Base-by-base conservation (phyloP, 176 grass and related monocot genomes). In the Oryza nivara region DNA sequence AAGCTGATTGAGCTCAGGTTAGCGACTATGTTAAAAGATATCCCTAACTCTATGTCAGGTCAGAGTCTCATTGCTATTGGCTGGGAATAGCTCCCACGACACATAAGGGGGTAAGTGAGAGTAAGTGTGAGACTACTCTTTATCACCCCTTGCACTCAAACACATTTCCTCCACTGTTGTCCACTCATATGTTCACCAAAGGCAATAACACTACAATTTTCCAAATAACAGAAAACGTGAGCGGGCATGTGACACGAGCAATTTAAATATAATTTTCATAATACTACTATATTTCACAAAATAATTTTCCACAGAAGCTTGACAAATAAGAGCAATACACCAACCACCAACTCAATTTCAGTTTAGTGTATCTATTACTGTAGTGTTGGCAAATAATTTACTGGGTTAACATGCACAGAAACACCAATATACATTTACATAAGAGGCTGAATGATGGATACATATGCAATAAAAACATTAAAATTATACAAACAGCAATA, bases 151-250 rank as follows among this genome's bases (percentile, higher is more conserved):
- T 63, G n/a, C 9, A 10, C n/a, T 63, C n/a, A 63, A 63, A 63
- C 7, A 63, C 19, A 63, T 63, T 63, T 63, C n/a, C n/a, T 63
- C n/a, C 20, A 22, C 19, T 11, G 2, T 63, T 63, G 20, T 63
- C 58, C 58, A 63, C 58, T 63, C 56, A 60, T n/a, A 60, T n/a
- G 56, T 60, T 60, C 58, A 63, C 58, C n/a, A 63, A 61, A 63
- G 58, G n/a, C n/a, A 17, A 56, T 20, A n/a, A 3, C n/a, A 63
- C 3, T 63, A 23, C 58, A 63, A 0, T 23, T 23, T 23, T 23
- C 20, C 20, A 63, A 63, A 63, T 63, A 61, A 63, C 58, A 23
- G n/a, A 63, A 22, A 19, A 58, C 11, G 19, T 58, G 52, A 58
- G 5, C 2, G 15, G 6, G 5, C 4, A 8, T 20, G n/a, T 63